phyloP scores from a whole-genome alignment of 768 basidiomycete species.

The Gyrodon lividus region DNA sequence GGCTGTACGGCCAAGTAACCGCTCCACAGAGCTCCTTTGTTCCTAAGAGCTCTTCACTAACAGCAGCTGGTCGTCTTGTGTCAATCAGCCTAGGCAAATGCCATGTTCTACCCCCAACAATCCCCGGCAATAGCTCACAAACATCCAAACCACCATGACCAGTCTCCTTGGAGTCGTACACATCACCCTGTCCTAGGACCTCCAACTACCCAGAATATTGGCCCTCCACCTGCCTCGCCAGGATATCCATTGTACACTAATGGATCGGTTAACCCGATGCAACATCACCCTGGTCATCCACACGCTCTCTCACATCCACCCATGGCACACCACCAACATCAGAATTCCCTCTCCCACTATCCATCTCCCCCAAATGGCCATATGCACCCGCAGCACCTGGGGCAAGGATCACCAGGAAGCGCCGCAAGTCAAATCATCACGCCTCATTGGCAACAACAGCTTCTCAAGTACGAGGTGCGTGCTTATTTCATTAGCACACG shows the following conservation, averaged over 20 bases:
- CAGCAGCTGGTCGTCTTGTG: constrained; percentile 5
- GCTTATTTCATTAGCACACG: constrained; percentile 10
- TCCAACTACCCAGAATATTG: constrained; percentile 42
- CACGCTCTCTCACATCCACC: constrained; percentile 49
- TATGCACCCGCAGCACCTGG: constrained; percentile 56
- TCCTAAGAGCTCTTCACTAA: constrained; percentile 5
- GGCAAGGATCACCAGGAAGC: constrained; percentile 58
- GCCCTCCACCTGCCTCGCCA: constrained; percentile 68
- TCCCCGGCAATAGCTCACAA: constrained; percentile 81
- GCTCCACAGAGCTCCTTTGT: constrained; percentile 11
- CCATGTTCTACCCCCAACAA: constrained; percentile 85
- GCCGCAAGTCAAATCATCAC: constrained; percentile 62
- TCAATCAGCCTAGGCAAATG: constrained; percentile 34
- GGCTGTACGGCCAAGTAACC: constrained; percentile 1
- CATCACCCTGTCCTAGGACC: constrained; percentile 57
- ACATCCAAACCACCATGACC: constrained; percentile 72
- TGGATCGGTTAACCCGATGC: constrained; percentile 59
- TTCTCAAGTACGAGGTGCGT: constrained; percentile 89
- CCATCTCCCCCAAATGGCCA: constrained; percentile 77
- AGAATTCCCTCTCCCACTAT: constrained; percentile 76
- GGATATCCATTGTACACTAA: constrained; percentile 78
- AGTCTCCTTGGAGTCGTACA: constrained; percentile 66
- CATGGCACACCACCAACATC: constrained; percentile 71
- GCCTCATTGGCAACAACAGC: constrained; percentile 90
- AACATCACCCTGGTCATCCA: constrained; percentile 58